Evolutionary conservation across 495 filamentous ascomycete species (phyloP), one percentile per base, ranked within the genome.

Genomic region (Daldinia childiae): DNA sequence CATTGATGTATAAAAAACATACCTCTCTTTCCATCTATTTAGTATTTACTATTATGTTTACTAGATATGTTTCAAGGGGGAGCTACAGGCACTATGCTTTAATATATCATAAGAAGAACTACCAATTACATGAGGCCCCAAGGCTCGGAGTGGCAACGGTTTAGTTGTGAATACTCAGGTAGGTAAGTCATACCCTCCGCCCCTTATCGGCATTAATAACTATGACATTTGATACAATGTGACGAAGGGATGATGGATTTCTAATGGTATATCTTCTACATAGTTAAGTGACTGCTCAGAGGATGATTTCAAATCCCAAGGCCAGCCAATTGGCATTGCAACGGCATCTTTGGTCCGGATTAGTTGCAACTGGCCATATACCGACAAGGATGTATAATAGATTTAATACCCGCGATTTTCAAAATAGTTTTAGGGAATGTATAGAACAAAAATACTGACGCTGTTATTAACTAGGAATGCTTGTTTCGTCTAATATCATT

Each of bases 161-260:
- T 38, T 5, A 7, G 21, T 8, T 38, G 11, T 27, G 30, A 58
- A 39, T 24, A 41, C 9, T 38, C 7, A n/a, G 26, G 15, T 24
- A 12, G 32, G 1, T 24, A 39, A 21, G 55, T 24, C 43, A 8
- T 38, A 12, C 12, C 30, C 34, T 2, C 30, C 11, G 3, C 11
- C 27, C 30, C n/a, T 34, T 24, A 58, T 58, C 21, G 19, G 43
- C 17, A 19, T 21, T 52, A 15, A 12, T 41, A 4, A 29, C 19
- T 48, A 52, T 55, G 43, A 30, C 39, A 27, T 21, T 38, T 68
- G 36, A 62, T 62, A 39, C 19, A 62, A 62, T 51, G 56, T 68
- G 65, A 68, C 57, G 65, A 12, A 36, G 4, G 34, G 50, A 68
- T 68, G 65, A 68, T 68, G 38, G 11, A 1, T 29, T 38, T 15